Conservation (phyloP, 352 stramenopile species). For the Hyaloperonospora brassicae region DNA sequence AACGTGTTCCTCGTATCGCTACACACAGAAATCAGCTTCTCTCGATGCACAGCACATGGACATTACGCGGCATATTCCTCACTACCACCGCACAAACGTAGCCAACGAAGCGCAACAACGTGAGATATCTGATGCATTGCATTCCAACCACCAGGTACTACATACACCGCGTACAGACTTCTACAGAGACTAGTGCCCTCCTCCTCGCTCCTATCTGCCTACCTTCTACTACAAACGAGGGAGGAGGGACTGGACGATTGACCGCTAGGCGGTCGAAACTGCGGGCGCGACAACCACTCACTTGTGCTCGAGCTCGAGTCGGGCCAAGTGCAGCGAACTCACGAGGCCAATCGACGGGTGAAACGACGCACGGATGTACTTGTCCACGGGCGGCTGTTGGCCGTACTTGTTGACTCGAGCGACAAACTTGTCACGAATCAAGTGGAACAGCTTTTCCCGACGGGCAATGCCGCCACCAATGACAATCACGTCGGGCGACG, state of each 20-base stretch:
- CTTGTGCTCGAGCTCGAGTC: slow-evolving; percentile 40
- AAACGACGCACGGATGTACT: slow-evolving; percentile 81
- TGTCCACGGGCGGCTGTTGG: slow-evolving; percentile 52
- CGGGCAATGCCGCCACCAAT: slow-evolving; percentile 93
- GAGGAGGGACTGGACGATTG: slow-evolving; percentile 1
- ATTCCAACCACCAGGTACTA: slow-evolving; percentile 15
- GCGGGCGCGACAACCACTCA: slow-evolving; percentile 1
- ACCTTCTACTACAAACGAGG: slow-evolving; percentile 24
- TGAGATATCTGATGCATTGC: slow-evolving; percentile 3
- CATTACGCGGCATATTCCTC: too few relatives aligned
- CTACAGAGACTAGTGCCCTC: slow-evolving; percentile 4
- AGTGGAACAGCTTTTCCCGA: slow-evolving; percentile 75
- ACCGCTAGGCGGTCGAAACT: slow-evolving; percentile 1
- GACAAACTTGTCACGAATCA: slow-evolving; percentile 77
- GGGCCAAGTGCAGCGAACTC: slow-evolving; percentile 72
- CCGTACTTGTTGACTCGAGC: slow-evolving; percentile 75
- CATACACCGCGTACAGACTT: slow-evolving; percentile 10
- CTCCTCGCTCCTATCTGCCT: slow-evolving; percentile 16
- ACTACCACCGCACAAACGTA: too few relatives aligned
- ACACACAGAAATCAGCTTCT: too few relatives aligned
- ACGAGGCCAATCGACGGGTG: slow-evolving; percentile 76
- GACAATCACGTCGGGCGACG: slow-evolving; percentile 92
- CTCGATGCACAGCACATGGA: too few relatives aligned
- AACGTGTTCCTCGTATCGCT: too few relatives aligned
- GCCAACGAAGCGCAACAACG: too few relatives aligned